A percentile compares a stretch with the other conserved stretches of the same genome.
phyloP scores from a whole-genome alignment of 306 rosid genomes.

The Luffa aegyptiaca region DNA sequence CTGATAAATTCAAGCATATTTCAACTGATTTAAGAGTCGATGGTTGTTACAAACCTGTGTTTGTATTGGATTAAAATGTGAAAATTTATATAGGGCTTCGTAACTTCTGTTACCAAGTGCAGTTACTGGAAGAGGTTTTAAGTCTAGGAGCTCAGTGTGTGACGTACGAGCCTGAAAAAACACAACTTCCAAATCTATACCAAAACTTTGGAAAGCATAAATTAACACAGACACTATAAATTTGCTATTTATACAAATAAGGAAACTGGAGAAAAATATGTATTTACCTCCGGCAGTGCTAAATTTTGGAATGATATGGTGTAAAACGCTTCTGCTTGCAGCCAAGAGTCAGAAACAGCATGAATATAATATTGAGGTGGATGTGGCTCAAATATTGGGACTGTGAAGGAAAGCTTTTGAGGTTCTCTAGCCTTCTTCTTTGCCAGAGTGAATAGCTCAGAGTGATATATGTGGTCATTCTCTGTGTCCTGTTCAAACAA shows the following conservation, averaged over 20 bases:
- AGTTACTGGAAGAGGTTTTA: slow-evolving; percentile 85
- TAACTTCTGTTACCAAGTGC: slow-evolving; percentile 65
- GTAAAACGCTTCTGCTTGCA: slow-evolving; percentile 78
- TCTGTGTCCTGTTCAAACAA: slow-evolving; percentile 64
- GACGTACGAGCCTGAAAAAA: slow-evolving; percentile 59
- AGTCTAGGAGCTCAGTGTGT: slow-evolving; percentile 88
- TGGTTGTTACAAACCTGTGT: slow-evolving; percentile 63
- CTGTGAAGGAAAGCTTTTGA: slow-evolving; percentile 82
- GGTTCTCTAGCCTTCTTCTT: slow-evolving; percentile 86
- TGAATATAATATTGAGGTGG: slow-evolving; percentile 93
- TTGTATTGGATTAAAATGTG: slow-evolving; percentile 97
- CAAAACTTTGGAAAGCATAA: slow-evolving; percentile 16
- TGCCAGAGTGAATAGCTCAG: slow-evolving; percentile 76
- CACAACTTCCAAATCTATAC: slow-evolving; percentile 20
- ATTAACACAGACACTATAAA: slow-evolving; percentile 1
- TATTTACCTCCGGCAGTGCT: slow-evolving; percentile 71
- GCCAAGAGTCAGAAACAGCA: slow-evolving; percentile 97
- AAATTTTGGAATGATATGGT: slow-evolving; percentile 86
- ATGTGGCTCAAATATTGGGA: slow-evolving; percentile 97
- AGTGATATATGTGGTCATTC: slow-evolving; percentile 91
- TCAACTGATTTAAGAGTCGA: neutral
- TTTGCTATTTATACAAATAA: neutral
- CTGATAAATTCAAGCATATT: neutral
- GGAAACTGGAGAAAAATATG: slow-evolving; percentile 1
- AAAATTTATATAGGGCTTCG: slow-evolving; percentile 68